phyloP scores from a whole-genome alignment of 495 filamentous ascomycete species.

The Rostrohypoxylon terebratum region DNA sequence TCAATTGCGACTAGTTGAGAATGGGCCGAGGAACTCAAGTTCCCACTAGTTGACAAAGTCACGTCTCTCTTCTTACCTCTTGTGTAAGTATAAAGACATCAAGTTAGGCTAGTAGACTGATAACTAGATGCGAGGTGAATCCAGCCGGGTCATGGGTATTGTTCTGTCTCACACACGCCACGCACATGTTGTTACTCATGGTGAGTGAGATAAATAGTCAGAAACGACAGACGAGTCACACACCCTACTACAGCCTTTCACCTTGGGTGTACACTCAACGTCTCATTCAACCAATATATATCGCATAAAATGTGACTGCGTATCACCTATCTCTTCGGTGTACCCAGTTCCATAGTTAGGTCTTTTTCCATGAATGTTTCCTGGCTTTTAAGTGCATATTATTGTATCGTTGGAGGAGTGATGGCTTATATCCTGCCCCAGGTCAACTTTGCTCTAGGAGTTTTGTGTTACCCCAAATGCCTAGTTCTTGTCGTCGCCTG shows the following conservation, averaged over 20 bases:
- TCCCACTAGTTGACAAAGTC: background rate
- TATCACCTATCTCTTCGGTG: background rate
- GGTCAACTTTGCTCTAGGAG: background rate
- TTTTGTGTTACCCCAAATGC: background rate
- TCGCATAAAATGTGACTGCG: background rate
- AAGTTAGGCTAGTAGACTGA: background rate
- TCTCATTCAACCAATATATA: background rate
- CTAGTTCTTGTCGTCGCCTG: background rate
- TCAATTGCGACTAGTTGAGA: no score
- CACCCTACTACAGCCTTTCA: background rate
- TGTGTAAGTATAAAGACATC: background rate
- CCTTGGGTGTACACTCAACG: background rate
- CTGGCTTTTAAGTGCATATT: background rate
- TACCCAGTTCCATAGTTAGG: background rate
- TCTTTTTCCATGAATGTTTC: background rate
- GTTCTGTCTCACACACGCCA: no score
- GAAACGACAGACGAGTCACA: background rate
- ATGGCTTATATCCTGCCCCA: background rate
- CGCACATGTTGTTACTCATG: background rate
- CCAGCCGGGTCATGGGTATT: background rate
- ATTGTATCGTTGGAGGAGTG: background rate
- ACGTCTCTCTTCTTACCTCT: background rate
- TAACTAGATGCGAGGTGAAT: background rate
- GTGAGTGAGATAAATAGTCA: background rate
- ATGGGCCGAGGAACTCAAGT: no score